phyloP scores from a whole-genome alignment of 73 alveolate species.

The Symbiodinium natans region DNA sequence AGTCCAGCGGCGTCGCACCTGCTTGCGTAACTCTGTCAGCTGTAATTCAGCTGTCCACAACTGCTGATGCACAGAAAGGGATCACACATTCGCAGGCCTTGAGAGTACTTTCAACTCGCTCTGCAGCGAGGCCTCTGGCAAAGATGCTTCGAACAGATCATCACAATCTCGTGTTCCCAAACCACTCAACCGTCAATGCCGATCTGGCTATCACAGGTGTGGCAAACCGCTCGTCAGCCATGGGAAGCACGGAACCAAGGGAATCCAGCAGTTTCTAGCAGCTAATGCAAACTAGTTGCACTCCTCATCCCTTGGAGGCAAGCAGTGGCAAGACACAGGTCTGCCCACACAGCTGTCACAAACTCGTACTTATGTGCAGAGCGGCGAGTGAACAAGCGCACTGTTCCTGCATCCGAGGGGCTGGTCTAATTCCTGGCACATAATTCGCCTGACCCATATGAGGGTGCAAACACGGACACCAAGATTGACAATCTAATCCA shows the following conservation, averaged over 20 bases:
- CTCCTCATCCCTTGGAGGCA: constrained; percentile 50
- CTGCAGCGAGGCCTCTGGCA: neutral
- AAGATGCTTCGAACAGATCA: too few species aligned
- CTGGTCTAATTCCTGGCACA: constrained; percentile 65
- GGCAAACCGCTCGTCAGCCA: too few species aligned
- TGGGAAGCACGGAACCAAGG: too few species aligned
- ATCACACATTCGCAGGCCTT: neutral
- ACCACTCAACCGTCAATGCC: too few species aligned
- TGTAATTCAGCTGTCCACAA: neutral
- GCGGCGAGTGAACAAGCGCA: neutral
- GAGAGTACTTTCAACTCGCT: neutral
- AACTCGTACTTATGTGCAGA: neutral
- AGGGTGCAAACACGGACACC: neutral
- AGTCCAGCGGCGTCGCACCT: neutral
- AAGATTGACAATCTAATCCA: neutral
- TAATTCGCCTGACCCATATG: constrained; percentile 38
- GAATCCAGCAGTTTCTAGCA: too few species aligned
- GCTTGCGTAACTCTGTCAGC: neutral
- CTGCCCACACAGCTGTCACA: neutral
- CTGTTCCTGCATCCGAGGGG: neutral
- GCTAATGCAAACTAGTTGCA: neutral
- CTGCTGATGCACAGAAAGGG: neutral
- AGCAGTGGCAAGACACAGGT: neutral
- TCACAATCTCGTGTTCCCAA: too few species aligned
- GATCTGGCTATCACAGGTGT: too few species aligned